A percentile compares a stretch with the other conserved stretches of the same genome.
Conservation (phyloP, 495 filamentous ascomycete species). For the Trichoderma parareesei region DNA sequence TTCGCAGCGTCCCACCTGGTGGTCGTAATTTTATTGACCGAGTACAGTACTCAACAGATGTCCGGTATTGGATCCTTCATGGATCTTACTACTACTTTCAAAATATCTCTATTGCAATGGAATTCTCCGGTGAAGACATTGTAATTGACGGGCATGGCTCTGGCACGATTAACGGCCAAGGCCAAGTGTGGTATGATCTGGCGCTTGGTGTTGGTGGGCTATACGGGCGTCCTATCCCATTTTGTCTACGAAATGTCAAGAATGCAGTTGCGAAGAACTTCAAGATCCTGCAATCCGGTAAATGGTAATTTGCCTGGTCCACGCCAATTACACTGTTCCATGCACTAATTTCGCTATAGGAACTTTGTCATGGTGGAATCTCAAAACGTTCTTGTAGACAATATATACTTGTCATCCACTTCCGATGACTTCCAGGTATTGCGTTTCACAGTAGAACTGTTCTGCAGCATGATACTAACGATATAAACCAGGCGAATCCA, state of each 20-base stretch:
- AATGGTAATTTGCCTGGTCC: constrained; percentile 10
- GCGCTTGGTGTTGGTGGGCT: constrained; percentile 11
- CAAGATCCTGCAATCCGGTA: constrained; percentile 12
- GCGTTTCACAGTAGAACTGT: neutral
- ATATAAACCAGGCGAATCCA: constrained; percentile 12
- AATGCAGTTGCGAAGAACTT: constrained; percentile 14
- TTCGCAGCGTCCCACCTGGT: constrained; percentile 16
- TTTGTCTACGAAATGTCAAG: constrained; percentile 15
- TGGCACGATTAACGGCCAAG: constrained; percentile 15
- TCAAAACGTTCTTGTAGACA: constrained; percentile 14
- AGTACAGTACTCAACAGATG: constrained; percentile 18
- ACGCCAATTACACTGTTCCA: neutral
- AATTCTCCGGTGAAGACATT: constrained; percentile 33
- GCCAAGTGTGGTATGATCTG: constrained; percentile 19
- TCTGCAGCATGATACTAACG: neutral
- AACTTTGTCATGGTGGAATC: constrained; percentile 11
- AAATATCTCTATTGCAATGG: constrained; percentile 31
- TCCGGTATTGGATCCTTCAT: constrained; percentile 34
- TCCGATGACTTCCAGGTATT: constrained; percentile 7
- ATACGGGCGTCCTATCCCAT: constrained; percentile 16
- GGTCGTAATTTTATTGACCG: constrained; percentile 16
- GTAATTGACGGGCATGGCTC: constrained; percentile 14
- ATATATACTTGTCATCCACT: constrained; percentile 12
- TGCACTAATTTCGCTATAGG: neutral
- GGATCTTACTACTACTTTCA: constrained; percentile 33